Base-by-base conservation (phyloP, 1,284 basidiomycete species). In the Ganoderma lucidum region DNA sequence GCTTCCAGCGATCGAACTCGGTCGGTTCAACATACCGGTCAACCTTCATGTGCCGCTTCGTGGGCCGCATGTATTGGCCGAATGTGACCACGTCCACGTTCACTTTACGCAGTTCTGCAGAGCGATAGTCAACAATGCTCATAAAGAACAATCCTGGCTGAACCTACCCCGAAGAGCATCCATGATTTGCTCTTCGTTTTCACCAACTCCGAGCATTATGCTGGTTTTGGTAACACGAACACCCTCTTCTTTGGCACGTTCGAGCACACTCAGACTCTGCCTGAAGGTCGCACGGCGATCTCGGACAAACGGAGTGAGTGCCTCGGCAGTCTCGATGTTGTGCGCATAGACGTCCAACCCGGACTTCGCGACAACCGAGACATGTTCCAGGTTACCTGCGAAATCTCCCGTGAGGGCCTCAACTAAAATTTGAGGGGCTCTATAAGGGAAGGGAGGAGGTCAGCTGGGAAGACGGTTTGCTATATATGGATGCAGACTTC, bases 21-120 rank as follows among this genome's bases (percentile, higher is more conserved):
- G 90, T 88, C 0, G 98, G 98, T 71, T 94, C 89, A 19, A 99
- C 96, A 78, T 99, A 99, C 30, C 95, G 93, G 74, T 96, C 92
- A 8, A 99, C 98, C 82, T 99, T 99, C 98, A 99, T 99, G 81
- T 99, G 98, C 42, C 93, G 88, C 82, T 99, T 99, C 1, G 98
- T 99, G 1, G 98, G 98, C 59, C 98, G 92, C 98, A 99, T 99
- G 83, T 99, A 99, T 83, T 99, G 98, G 1, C 98, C 98, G 79
- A 99, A 99, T 0, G 98, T 99, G 41, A 99, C 97, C 10, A 99
- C 97, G 78, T 99, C 97, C 44, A 99, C 97, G 71, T 96, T 87
- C 48, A 90, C 86, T 72, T 91, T 92, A 55, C 97, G 91, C 3
- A 99, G 87, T 74, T 97, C 97, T 96, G 78, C 62, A 64, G 23